Evolutionary conservation across 1,284 basidiomycete genomes (phyloP), one percentile per base, ranked within the genome.

Genomic region (Salmacisia buchloeana): DNA sequence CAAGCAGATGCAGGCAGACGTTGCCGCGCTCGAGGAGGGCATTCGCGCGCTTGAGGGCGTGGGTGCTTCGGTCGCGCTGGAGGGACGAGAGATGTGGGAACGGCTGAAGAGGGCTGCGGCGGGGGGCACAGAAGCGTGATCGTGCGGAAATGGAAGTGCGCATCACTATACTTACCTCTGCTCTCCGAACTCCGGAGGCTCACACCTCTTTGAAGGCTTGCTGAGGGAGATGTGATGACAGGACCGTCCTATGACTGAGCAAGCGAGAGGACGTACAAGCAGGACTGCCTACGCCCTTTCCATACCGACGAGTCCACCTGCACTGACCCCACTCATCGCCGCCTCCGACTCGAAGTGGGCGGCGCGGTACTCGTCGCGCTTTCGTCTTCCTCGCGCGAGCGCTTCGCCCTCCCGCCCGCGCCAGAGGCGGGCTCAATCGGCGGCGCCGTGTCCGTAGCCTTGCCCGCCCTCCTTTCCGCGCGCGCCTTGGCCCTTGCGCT

Each of bases 381-480:
- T 15, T 43, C 33, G 35, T 43, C 52, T 6, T 56, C 52, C 18
- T 56, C 52, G 7, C 35, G 33, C 25, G 18, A 1, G 23, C 39
- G 35, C 2, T 58, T 41, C 9, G 23, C 25, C 39, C 56, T 18
- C 6, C 4, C 21, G n/a, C n/a, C n/a, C n/a, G n/a, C 21, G n/a
- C n/a, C 23, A 25, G n/a, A n/a, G 18, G 5, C 23, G 36, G 23
- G 31, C 5, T 57, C 46, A 27, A 10, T 10, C 25, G 46, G 12
- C 31, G 46, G 12, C 18, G 12, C 46, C n/a, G 25, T 25, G 36
- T 25, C 15, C 18, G 18, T 21, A 33, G 31, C 27, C 34, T 60
- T 60, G 2, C 59, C 59, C n/a, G 59, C 43, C 34, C 59, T 60
- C 27, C 59, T 18, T 25, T 60, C 29, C 9, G 59, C 59, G 18